A percentile compares a stretch with the other conserved stretches of the same genome.
Evolutionary conservation across 2,329 filamentous ascomycete species (phyloP).

Genomic region (Paramyrothecium sp.): DNA sequence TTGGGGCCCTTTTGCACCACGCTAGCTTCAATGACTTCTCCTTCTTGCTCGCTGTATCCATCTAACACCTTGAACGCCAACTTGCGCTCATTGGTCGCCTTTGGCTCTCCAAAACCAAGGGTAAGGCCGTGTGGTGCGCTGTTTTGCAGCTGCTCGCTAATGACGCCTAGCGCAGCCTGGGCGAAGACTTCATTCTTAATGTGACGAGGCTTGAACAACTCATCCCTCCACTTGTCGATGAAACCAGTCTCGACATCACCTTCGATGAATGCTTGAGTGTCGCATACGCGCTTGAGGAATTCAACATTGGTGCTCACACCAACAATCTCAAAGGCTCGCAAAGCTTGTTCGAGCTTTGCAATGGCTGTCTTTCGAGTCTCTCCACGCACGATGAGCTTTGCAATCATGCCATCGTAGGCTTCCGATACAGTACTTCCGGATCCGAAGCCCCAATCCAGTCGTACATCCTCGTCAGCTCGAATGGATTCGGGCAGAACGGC

Average conservation of each 20-base stretch:
- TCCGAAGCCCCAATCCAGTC: conserved; percentile 91
- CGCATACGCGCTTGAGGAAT: conserved; percentile 86
- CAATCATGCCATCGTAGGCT: conserved; percentile 98
- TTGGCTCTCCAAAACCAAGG: conserved; percentile 53
- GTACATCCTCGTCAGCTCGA: conserved; percentile 65
- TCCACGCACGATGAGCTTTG: conserved; percentile 91
- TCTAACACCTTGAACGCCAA: conserved; percentile 59
- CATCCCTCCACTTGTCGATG: conserved; percentile 81
- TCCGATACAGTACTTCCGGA: conserved; percentile 90
- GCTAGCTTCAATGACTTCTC: conserved; percentile 56
- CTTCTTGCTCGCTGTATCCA: conserved; percentile 60
- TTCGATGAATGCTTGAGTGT: conserved; percentile 75
- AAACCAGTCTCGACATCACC: conserved; percentile 96
- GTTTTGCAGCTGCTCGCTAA: conserved; percentile 47
- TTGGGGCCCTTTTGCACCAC: conserved; percentile 47
- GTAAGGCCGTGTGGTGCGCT: conserved; percentile 43
- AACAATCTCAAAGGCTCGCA: conserved; percentile 89
- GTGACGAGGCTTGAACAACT: conserved; percentile 67
- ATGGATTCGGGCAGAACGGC: conserved; percentile 69
- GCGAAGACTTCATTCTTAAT: conserved; percentile 74
- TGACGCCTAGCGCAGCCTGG: conserved; percentile 80
- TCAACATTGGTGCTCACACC: conserved; percentile 95
- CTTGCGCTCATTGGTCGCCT: conserved; percentile 40
- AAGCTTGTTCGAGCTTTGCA: conserved; percentile 74
- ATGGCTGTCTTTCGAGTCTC: conserved; percentile 77